Base-by-base conservation (phyloP, 1,284 basidiomycete genomes). In the Cerrena zonata region DNA sequence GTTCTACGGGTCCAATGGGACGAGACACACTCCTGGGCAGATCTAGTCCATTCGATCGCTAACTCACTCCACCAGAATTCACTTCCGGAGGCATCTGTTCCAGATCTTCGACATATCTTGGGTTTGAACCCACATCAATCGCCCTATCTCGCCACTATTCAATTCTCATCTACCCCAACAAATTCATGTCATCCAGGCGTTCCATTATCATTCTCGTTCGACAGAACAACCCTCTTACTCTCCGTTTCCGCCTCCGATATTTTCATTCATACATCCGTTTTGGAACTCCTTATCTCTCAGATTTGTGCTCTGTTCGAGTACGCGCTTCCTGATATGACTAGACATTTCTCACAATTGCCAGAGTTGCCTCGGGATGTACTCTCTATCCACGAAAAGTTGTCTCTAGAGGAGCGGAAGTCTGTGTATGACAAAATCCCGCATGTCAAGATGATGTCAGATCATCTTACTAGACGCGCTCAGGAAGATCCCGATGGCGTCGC, bases 1-100 rank as follows among this genome's bases (percentile, higher is more conserved):
- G 64, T 69, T 34, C 58, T 74, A 40, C 63, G 72, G 22, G 54
- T 74, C 13, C 43, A 47, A 22, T 77, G 74, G 74, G 52, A 59
- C 42, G 61, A 66, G n/a, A 57, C 53, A 2, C 60, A 61, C 7
- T 63, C 60, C 7, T 76, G 74, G 72, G 45, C 56, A 18, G 56
- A 61, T 30, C 57, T 66, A 40, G 46, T 68, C 7, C 37, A 49
- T 15, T 42, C 47, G 7, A 53, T 67, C 13, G 51, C 47, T 12
- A 40, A 57, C 19, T 52, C 64, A n/a, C 58, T 66, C 11, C 48
- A 54, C 23, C 52, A 60, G 30, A 45, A 48, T 38, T 42, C 49
- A 10, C 50, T 50, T 15, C 55, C 58, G 5, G 45, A 34, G n/a
- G 23, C 52, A 21, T 42, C 60, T 2, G 37, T 51, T 5, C 47